Conservation (phyloP, 1,284 basidiomycete species). For the Cutaneotrichosporon dermatis region DNA sequence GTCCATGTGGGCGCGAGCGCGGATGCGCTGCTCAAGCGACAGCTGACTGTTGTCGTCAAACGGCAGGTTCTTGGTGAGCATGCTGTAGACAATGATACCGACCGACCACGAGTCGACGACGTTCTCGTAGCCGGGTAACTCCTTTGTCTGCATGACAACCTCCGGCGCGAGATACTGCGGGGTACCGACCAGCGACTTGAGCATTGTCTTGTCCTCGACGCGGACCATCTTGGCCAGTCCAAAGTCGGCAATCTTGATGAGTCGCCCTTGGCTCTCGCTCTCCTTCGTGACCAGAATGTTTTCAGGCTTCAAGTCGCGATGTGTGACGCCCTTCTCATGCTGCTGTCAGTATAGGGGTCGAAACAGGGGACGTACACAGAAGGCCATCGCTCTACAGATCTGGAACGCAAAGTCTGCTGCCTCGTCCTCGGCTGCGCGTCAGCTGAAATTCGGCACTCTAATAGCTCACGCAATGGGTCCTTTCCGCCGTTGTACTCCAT, state of each 20-base stretch:
- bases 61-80: constrained; percentile 48
- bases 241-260: constrained; percentile 72
- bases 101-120: constrained; percentile 90
- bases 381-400: constrained; percentile 49
- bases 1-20: constrained; percentile 56
- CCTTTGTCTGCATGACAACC: constrained; percentile 66
- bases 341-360: constrained; percentile 17
- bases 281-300: constrained; percentile 46
- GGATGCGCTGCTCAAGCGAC: constrained; percentile 51
- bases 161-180: constrained; percentile 49
- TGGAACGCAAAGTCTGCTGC: constrained; percentile 40
- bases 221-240: constrained; percentile 74
- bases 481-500: constrained; percentile 50
- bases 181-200: constrained; percentile 49
- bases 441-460: background rate
- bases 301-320: constrained; percentile 87
- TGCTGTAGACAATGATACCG: constrained; percentile 79
- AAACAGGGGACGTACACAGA: constrained; percentile 32
- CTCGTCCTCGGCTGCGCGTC: constrained; percentile 40
- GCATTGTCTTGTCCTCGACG: constrained; percentile 41
- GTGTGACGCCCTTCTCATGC: constrained; percentile 57
- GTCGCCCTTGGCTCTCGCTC: constrained; percentile 24
- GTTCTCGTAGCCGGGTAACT: constrained; percentile 66
- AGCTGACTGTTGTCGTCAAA: constrained; percentile 48
- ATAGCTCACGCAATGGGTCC: constrained; percentile 54